A percentile compares a stretch with the other conserved stretches of the same genome.
phyloP scores from a whole-genome alignment of 2,329 filamentous ascomycete species.

The Fusarium floridanum region DNA sequence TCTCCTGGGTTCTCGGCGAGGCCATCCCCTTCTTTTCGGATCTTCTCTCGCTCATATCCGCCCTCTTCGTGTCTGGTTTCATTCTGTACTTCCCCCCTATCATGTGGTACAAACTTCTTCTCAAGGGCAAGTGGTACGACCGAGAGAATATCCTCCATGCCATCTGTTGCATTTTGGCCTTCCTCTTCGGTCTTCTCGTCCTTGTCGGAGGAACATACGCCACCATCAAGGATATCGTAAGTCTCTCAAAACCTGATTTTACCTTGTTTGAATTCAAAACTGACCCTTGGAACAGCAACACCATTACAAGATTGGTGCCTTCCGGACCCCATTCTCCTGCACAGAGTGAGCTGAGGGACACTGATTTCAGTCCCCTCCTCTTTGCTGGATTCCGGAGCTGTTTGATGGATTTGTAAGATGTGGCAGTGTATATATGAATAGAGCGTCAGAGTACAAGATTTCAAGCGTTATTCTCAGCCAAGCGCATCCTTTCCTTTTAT shows the following conservation, averaged over 20 bases:
- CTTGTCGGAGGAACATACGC: conserved; percentile 25
- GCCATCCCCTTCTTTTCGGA: conserved; percentile 79
- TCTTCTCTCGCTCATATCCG: conserved; percentile 66
- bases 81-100: conserved; percentile 55
- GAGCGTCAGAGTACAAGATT: background rate
- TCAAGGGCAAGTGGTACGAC: conserved; percentile 32
- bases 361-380: background rate
- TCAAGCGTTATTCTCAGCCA: background rate
- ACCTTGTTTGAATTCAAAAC: background rate
- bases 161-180: background rate
- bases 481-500: background rate
- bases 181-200: conserved; percentile 22
- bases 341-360: background rate
- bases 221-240: conserved; percentile 24
- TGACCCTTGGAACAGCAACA: conserved; percentile 12
- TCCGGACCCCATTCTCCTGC: conserved; percentile 4
- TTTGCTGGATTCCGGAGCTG: background rate
- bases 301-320: conserved; percentile 12
- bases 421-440: conserved; percentile 1
- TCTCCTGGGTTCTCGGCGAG: conserved; percentile 64
- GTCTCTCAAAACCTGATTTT: background rate
- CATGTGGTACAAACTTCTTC: conserved; percentile 54
- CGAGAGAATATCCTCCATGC: conserved; percentile 22
- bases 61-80: conserved; percentile 59
- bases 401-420: background rate